Percentiles rank a stretch among this genome's conserved stretches.
These are phyloP conservation scores for Suhomyces maxii DNA, from an alignment of 1,139 yeast genomes.

Conservation along the genomic window DNA sequence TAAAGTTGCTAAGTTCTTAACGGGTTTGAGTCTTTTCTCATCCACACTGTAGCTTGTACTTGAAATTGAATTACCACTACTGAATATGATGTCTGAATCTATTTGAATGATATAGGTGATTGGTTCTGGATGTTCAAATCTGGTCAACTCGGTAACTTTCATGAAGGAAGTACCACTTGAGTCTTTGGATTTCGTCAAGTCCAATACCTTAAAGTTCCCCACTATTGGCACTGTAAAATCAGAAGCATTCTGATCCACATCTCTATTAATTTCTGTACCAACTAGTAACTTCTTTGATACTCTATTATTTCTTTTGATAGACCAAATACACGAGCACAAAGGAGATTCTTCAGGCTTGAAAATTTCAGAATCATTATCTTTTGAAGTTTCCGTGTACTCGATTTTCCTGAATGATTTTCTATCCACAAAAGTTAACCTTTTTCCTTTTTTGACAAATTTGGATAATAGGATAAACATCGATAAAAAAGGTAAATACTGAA, in stretches of 20 bases:
- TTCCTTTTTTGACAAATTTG: slow-evolving; percentile 25
- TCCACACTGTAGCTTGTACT: slow-evolving; percentile 40
- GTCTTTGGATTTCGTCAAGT: slow-evolving; percentile 28
- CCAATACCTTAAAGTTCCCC: slow-evolving; percentile 47
- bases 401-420: slow-evolving; percentile 25
- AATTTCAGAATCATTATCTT: slow-evolving; percentile 19
- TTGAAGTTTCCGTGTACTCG: slow-evolving; percentile 13
- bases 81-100: slow-evolving; percentile 33
- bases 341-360: slow-evolving; percentile 40
- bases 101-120: slow-evolving; percentile 41
- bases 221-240: not conserved
- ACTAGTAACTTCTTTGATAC: slow-evolving; percentile 41
- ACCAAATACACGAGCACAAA: slow-evolving; percentile 36
- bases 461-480: slow-evolving; percentile 41
- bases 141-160: slow-evolving; percentile 35
- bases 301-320: slow-evolving; percentile 31
- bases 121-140: slow-evolving; percentile 37
- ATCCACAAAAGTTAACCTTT: slow-evolving; percentile 36
- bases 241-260: not conserved
- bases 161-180: slow-evolving; percentile 18
- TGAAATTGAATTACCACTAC: slow-evolving; percentile 34
- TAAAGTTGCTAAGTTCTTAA: slow-evolving; percentile 27
- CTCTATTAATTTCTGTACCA: slow-evolving; percentile 30
- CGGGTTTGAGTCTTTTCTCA: slow-evolving; percentile 38
- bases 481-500: slow-evolving; percentile 14